These are phyloP conservation scores for Byssoonygena ceratinophila DNA, from an alignment of 2,329 filamentous ascomycete species.

Conservation along the genomic window DNA sequence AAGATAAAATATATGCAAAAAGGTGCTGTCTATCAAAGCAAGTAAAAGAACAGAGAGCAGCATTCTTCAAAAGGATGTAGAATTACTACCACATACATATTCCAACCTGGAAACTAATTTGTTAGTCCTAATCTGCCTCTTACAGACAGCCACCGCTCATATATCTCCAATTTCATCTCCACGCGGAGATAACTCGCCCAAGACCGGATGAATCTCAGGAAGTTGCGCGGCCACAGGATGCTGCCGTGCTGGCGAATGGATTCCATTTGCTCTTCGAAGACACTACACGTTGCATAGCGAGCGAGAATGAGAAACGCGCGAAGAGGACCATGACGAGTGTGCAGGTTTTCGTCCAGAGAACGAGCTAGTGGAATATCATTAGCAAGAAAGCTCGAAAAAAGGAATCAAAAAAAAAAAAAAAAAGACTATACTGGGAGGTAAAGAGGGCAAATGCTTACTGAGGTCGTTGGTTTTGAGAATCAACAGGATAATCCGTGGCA, in stretches of 20 bases:
- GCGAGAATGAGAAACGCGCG: constrained; percentile 56
- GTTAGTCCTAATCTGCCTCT: constrained; percentile 42
- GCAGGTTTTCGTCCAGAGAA: constrained; percentile 73
- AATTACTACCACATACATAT: too few relatives aligned
- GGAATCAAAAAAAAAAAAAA: not conserved
- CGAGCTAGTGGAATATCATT: constrained; percentile 43
- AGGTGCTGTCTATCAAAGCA: too few relatives aligned
- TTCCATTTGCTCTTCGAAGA: constrained; percentile 53
- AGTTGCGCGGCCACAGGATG: constrained; percentile 43
- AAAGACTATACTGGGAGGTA: constrained; percentile 11
- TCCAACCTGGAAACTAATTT: not conserved
- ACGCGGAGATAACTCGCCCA: constrained; percentile 46
- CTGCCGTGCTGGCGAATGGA: constrained; percentile 39
- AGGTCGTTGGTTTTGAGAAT: constrained; percentile 98
- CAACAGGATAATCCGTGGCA: constrained; percentile 82
- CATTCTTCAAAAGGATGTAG: too few relatives aligned
- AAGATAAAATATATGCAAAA: too few relatives aligned
- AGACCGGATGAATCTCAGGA: constrained; percentile 42
- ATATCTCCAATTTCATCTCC: constrained; percentile 48
- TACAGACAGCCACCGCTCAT: constrained; percentile 46
- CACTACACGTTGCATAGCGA: constrained; percentile 51
- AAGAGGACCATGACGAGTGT: constrained; percentile 48
- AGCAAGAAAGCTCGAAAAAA: not conserved
- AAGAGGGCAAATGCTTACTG: constrained; percentile 40
- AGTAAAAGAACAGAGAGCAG: too few relatives aligned